Percentiles rank a stretch among this genome's conserved stretches.
phyloP scores from a whole-genome alignment of 2,329 filamentous ascomycete genomes.

The Trichoderma sp. region DNA sequence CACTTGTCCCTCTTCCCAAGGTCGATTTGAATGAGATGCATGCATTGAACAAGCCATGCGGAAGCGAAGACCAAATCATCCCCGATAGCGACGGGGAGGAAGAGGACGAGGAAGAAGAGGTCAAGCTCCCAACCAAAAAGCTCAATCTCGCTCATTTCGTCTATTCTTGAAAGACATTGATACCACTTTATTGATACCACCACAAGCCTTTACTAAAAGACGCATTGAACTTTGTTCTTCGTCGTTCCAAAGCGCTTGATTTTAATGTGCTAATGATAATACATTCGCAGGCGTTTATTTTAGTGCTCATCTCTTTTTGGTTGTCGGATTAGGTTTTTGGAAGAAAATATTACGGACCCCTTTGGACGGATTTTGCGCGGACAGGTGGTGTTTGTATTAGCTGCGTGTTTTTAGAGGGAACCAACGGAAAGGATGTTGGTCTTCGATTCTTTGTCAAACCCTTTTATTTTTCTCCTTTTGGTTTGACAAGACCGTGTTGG shows the following conservation, averaged over 20 bases:
- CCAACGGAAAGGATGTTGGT: background rate
- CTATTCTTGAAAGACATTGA: constrained; percentile 40
- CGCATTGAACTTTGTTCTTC: background rate
- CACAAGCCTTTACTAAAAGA: background rate
- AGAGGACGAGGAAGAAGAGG: constrained; percentile 47
- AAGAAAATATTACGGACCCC: background rate
- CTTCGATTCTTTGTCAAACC: background rate
- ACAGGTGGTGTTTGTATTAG: background rate
- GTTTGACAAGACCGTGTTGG: background rate
- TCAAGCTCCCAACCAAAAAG: constrained; percentile 39
- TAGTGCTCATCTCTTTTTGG: constrained; percentile 7
- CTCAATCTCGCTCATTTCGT: constrained; percentile 56
- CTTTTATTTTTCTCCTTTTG: background rate
- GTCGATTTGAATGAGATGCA: constrained; percentile 59
- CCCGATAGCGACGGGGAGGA: constrained; percentile 57
- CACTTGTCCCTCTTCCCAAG: constrained; percentile 59
- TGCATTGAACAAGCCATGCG: constrained; percentile 51
- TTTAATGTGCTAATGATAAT: constrained; percentile 28
- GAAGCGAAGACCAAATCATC: constrained; percentile 62
- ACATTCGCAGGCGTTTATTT: constrained; percentile 29
- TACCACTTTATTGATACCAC: background rate
- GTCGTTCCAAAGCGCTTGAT: background rate
- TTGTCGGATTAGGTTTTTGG: background rate
- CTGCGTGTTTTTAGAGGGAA: background rate
- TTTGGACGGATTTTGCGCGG: background rate